Conservation (phyloP, 2,329 filamentous ascomycete genomes). For the Ambrosiella cleistominuta region DNA sequence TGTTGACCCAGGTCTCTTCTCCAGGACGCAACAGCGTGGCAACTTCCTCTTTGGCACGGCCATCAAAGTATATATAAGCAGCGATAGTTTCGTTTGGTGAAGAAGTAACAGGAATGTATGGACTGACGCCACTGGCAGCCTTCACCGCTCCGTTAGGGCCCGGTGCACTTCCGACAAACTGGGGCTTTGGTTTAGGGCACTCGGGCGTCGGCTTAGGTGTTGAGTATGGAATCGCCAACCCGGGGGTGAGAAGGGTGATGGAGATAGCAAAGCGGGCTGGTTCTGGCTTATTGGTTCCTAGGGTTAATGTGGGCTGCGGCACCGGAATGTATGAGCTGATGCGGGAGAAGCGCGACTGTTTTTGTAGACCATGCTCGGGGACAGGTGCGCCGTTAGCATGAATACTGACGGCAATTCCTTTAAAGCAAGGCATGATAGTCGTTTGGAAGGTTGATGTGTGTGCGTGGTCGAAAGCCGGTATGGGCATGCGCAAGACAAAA, state of each 20-base stretch:
- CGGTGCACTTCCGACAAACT: constrained; percentile 58
- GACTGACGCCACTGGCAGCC: constrained; percentile 43
- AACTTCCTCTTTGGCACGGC: constrained; percentile 86
- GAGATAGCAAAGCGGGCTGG: constrained; percentile 95
- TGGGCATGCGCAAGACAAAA: background rate
- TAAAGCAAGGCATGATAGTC: constrained; percentile 74
- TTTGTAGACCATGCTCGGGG: constrained; percentile 85
- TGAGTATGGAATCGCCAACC: constrained; percentile 80
- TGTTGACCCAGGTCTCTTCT: constrained; percentile 98
- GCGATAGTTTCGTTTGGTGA: constrained; percentile 94
- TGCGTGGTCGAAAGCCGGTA: no score
- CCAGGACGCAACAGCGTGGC: constrained; percentile 80
- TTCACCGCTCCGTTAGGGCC: constrained; percentile 32
- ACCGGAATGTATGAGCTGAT: constrained; percentile 97
- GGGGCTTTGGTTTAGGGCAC: constrained; percentile 65
- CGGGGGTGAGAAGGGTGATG: constrained; percentile 82
- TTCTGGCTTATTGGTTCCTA: constrained; percentile 56
- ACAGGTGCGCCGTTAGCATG: constrained; percentile 68
- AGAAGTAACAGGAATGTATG: constrained; percentile 82
- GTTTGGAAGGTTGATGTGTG: no score
- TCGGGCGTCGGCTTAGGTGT: constrained; percentile 61
- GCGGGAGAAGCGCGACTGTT: constrained; percentile 73
- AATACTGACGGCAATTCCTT: constrained; percentile 95
- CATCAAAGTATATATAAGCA: constrained; percentile 98
- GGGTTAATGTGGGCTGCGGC: constrained; percentile 57